These are phyloP conservation scores for Desmodesmus armatus DNA, from an alignment of 139 green algal genomes.

Conservation along the genomic window DNA sequence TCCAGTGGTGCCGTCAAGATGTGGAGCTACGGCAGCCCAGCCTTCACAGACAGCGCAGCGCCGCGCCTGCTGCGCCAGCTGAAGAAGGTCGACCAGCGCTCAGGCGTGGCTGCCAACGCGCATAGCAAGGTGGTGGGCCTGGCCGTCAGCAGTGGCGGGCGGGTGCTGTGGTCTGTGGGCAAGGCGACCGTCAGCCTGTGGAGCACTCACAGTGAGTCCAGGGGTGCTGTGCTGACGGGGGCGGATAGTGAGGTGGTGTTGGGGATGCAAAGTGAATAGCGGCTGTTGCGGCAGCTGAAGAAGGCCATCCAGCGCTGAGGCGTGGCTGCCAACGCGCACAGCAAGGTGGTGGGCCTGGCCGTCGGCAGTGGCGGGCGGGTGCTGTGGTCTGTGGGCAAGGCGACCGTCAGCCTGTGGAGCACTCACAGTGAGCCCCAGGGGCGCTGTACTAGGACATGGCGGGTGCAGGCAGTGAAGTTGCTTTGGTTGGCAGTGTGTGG, in stretches of 20 bases:
- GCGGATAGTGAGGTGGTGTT: no score
- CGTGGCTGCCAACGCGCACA: neutral
- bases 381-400: conserved; percentile 68
- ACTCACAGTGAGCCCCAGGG: conserved; percentile 53
- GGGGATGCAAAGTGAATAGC: neutral
- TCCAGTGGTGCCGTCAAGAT: conserved; percentile 26
- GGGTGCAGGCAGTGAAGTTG: neutral
- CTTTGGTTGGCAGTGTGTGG: no score
- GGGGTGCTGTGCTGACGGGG: neutral
- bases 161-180: conserved; percentile 71
- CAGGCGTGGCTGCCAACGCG: neutral
- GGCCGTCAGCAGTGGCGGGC: conserved; percentile 38
- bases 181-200: conserved; percentile 66
- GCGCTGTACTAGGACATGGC: neutral
- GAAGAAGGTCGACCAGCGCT: conserved; percentile 13
- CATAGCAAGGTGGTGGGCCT: conserved; percentile 47
- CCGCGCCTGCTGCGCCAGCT: conserved; percentile 26
- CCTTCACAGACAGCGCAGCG: neutral
- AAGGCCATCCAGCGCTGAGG: neutral
- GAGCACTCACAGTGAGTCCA: conserved; percentile 63
- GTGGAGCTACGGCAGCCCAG: conserved; percentile 40
- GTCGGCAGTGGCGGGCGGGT: conserved; percentile 52
- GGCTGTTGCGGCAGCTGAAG: conserved; percentile 30
- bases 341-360: conserved; percentile 44
- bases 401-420: conserved; percentile 71